Percentiles rank a stretch among this genome's conserved stretches.
phyloP scores from a whole-genome alignment of 768 basidiomycete species.

The Termitomyces sp. region DNA sequence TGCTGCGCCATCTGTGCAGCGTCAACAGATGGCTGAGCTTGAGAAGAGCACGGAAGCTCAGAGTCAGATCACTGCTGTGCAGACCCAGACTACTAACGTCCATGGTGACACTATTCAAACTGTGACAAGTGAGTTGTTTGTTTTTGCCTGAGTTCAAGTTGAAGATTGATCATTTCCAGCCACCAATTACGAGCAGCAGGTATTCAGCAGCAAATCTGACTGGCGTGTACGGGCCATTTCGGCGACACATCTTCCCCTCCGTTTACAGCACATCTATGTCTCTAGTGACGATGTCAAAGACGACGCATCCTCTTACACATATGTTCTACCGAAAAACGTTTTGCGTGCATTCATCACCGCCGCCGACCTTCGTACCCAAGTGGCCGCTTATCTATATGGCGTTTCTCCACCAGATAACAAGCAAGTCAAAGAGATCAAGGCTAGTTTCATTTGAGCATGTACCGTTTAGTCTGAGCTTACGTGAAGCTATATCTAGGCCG shows the following conservation, averaged over 20 bases:
- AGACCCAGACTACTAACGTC: conserved; percentile 97
- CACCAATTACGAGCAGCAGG: conserved; percentile 95
- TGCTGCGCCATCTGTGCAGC: conserved; percentile 88
- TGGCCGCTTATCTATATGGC: conserved; percentile 92
- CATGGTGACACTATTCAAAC: conserved; percentile 96
- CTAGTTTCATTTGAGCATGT: conserved; percentile 13
- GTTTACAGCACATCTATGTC: conserved; percentile 97
- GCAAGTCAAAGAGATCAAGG: conserved; percentile 98
- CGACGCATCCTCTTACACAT: conserved; percentile 91
- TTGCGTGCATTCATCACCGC: conserved; percentile 90
- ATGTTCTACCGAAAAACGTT: conserved; percentile 95
- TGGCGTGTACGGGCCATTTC: conserved; percentile 99
- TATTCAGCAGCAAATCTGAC: conserved; percentile 99
- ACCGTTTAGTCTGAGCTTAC: background rate
- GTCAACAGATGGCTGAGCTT: conserved; percentile 98
- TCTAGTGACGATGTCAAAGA: conserved; percentile 99
- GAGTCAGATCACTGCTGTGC: conserved; percentile 90
- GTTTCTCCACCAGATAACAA: conserved; percentile 92
- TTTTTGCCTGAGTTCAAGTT: conserved; percentile 1
- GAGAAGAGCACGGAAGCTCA: conserved; percentile 96
- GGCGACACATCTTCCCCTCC: conserved; percentile 91
- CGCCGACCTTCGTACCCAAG: conserved; percentile 92
- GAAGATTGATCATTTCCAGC: conserved; percentile 33
- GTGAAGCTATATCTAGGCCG: conserved; percentile 37
- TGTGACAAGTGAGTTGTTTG: conserved; percentile 68